Evolutionary conservation across 192 early-diverging fungal species (phyloP).

Genomic region (Coemansia sp.): DNA sequence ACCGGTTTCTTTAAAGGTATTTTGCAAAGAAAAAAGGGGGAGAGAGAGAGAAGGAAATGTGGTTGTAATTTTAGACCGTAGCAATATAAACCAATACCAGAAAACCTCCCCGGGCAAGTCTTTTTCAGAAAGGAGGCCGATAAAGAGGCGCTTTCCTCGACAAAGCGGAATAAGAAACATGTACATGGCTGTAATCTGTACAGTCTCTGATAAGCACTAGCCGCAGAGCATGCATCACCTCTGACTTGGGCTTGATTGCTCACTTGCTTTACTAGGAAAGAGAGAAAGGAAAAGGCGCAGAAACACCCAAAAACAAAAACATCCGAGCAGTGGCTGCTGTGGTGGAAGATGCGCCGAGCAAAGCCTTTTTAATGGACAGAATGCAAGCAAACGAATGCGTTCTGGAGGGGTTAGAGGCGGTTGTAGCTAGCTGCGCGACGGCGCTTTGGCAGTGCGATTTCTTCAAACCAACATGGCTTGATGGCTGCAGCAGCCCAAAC

Average conservation of each 20-base stretch:
- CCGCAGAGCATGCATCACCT: not conserved
- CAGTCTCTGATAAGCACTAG: not conserved
- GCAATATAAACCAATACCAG: not conserved
- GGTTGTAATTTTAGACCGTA: slow-evolving; percentile 3
- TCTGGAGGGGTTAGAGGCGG: not conserved
- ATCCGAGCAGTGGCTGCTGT: not conserved
- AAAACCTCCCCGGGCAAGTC: not conserved
- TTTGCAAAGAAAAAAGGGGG: slow-evolving; percentile 2
- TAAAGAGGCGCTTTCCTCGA: slow-evolving; percentile 5
- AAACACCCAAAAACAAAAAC: not conserved
- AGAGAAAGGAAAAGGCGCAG: not conserved
- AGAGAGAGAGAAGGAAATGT: slow-evolving; percentile 1
- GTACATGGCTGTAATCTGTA: not conserved
- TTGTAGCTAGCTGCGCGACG: slow-evolving; percentile 7
- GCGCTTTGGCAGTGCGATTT: slow-evolving; percentile 29
- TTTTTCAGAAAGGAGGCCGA: not conserved
- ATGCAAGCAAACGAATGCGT: not conserved
- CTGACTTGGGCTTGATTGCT: not conserved
- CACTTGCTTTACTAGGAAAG: not conserved
- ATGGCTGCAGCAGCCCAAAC: slow-evolving; percentile 28
- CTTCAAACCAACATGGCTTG: slow-evolving; percentile 35
- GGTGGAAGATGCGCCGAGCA: not conserved
- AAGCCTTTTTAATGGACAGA: not conserved
- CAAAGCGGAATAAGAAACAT: slow-evolving; percentile 2
- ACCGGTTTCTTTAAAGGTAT: slow-evolving; percentile 3